Percentiles rank a stretch among this genome's conserved stretches.
These are phyloP conservation scores for Laburnicola sp. DNA, from an alignment of 2,329 filamentous ascomycete genomes.

Conservation along the genomic window DNA sequence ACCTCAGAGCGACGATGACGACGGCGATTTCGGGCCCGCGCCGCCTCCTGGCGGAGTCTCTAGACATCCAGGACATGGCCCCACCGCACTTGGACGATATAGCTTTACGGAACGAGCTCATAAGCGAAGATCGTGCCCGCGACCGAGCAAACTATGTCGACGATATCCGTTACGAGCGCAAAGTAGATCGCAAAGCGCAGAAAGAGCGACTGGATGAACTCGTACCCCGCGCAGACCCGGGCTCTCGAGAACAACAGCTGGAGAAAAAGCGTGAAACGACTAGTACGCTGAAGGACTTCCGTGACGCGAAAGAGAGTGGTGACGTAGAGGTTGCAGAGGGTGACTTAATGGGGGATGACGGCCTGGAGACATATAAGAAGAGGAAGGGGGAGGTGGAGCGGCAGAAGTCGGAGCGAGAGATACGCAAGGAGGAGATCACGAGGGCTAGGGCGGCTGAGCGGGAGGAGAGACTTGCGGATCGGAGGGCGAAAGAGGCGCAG, in stretches of 20 bases:
- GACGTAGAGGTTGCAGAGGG: conserved; percentile 68
- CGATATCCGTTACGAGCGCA: conserved; percentile 64
- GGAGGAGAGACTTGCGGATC: conserved; percentile 71
- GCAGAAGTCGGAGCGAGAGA: conserved; percentile 82
- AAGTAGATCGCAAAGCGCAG: conserved; percentile 66
- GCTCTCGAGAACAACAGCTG: conserved; percentile 78
- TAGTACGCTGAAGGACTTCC: conserved; percentile 73
- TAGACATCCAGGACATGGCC: conserved; percentile 50
- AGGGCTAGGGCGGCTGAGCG: conserved; percentile 76
- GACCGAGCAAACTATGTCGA: conserved; percentile 50
- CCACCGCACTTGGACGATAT: conserved; percentile 77
- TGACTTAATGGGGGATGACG: conserved; percentile 76
- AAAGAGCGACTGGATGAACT: conserved; percentile 79
- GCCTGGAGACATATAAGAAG: conserved; percentile 67
- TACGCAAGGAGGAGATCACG: conserved; percentile 77
- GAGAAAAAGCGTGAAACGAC: conserved; percentile 80
- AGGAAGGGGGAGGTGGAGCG: conserved; percentile 65
- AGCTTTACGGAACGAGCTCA: conserved; percentile 62
- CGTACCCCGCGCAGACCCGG: conserved; percentile 77
- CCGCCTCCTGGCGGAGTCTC: conserved; percentile 48
- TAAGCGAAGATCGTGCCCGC: conserved; percentile 58
- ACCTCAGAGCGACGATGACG: conserved; percentile 51
- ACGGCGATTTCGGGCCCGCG: conserved; percentile 57
- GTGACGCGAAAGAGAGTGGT: conserved; percentile 65
- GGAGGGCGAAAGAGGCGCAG: conserved; percentile 76